Base-by-base conservation (phyloP, 192 early-diverging fungal genomes). In the Rhizophagus prolifer region DNA sequence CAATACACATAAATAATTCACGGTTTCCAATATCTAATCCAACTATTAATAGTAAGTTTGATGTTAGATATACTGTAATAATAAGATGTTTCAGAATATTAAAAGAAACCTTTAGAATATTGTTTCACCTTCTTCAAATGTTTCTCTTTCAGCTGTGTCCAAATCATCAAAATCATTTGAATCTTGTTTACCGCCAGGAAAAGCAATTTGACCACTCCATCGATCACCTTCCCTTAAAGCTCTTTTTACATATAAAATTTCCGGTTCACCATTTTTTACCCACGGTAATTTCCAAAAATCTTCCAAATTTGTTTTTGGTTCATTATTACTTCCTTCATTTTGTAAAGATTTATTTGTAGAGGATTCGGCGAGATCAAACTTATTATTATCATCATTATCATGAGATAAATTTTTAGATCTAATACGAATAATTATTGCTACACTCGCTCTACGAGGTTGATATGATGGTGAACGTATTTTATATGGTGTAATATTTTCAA, bases 181-280 rank as follows among this genome's bases (percentile, higher is more conserved):
- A 61, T 85, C 78, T 36, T 71, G 83, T 47, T 85, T 85, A 54
- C 83, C 83, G 8, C 83, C 83, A 2, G 83, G 83, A 23, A 85
- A 74, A 4, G 83, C 83, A 14, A 85, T 80, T 81, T 85, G 83
- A 9, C 83, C 83, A n/a, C 77, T 79, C 83, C 83, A 85, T 41
- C 83, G 81, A 81, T 85, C 83, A 71, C 81, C 81, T 75, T 85
- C 80, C 58, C 83, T 77, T 73, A 81, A 82, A 3, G 81, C 81
- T 26, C 83, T 54, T 59, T 82, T 79, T 41, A 85, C 82, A 64
- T 82, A 85, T 7, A 85, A 77, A 59, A 85, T 80, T 75, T 85
- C 83, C 25, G 83, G 83, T 4, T 71, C 64, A 19, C 83, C 83
- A 65, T 75, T 66, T 7, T 47, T 60, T 60, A 85, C 81, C 83